Evolutionary conservation across 192 early-diverging fungal species (phyloP).

Genomic region (Lunasporangiospora selenospora): DNA sequence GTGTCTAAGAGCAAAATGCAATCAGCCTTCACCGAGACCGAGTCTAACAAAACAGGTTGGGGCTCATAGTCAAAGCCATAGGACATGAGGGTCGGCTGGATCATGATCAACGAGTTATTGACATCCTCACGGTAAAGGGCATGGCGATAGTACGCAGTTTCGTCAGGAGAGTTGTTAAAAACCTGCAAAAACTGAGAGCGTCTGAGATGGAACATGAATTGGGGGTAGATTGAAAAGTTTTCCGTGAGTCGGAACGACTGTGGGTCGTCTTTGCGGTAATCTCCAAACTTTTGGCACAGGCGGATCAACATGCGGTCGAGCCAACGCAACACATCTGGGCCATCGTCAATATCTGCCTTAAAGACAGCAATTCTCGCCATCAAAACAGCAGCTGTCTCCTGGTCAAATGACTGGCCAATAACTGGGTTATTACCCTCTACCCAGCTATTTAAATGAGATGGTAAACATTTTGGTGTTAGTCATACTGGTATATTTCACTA

Average conservation of each 20-base stretch:
- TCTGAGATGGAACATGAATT: conserved; percentile 99
- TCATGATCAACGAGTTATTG: conserved; percentile 98
- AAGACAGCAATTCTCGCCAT: conserved; percentile 97
- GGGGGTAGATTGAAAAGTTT: conserved; percentile 98
- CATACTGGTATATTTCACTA: not conserved
- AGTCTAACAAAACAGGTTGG: conserved; percentile 94
- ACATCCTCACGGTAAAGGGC: conserved; percentile 95
- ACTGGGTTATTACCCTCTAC: conserved; percentile 85
- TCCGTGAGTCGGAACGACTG: conserved; percentile 86
- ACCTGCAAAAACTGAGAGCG: conserved; percentile 97
- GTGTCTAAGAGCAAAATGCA: conserved; percentile 93
- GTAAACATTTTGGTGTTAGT: not conserved
- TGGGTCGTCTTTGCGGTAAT: conserved; percentile 96
- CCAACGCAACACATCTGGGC: conserved; percentile 96
- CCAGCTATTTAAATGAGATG: conserved; percentile 24
- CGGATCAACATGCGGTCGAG: conserved; percentile 98
- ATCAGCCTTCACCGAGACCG: conserved; percentile 97
- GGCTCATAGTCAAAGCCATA: conserved; percentile 88
- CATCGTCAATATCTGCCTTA: conserved; percentile 98
- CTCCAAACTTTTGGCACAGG: conserved; percentile 96
- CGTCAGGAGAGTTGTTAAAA: conserved; percentile 99
- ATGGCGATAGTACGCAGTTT: conserved; percentile 93
- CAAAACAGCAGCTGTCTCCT: conserved; percentile 96
- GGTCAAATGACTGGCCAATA: conserved; percentile 93
- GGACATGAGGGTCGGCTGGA: conserved; percentile 96